Evolutionary conservation across 2,329 filamentous ascomycete genomes (phyloP).

Genomic region (Davidsoniella neocaledoniae): DNA sequence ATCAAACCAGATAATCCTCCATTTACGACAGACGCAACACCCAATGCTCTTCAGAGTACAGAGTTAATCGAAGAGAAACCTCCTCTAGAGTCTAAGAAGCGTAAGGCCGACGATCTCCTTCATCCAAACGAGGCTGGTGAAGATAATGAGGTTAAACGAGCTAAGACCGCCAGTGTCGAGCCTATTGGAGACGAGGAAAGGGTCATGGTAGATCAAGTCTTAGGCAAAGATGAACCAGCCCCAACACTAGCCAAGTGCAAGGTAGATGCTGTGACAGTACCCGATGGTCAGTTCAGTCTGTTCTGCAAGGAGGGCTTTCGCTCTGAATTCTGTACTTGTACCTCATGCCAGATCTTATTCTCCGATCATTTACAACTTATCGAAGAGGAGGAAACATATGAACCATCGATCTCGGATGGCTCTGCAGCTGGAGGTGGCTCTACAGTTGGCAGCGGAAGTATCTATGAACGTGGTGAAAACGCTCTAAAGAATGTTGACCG

Average conservation of each 20-base stretch:
- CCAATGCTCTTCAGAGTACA: constrained; percentile 4
- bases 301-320: constrained; percentile 73
- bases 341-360: constrained; percentile 60
- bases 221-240: constrained; percentile 12
- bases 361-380: constrained; percentile 61
- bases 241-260: constrained; percentile 34
- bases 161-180: constrained; percentile 19
- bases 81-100: constrained; percentile 35
- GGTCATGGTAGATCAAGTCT: constrained; percentile 6
- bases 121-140: constrained; percentile 21
- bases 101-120: constrained; percentile 39
- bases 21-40: neutral
- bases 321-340: constrained; percentile 64
- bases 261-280: constrained; percentile 36
- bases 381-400: constrained; percentile 87
- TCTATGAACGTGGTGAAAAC: constrained; percentile 83
- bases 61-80: neutral
- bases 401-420: constrained; percentile 66
- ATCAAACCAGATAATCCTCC: constrained; percentile 9
- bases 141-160: constrained; percentile 29
- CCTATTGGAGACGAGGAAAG: neutral
- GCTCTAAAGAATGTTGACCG: constrained; percentile 84
- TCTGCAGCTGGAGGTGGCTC: constrained; percentile 37
- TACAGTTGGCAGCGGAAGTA: constrained; percentile 57
- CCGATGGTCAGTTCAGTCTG: constrained; percentile 52